These are phyloP conservation scores for Tulasnella sp. DNA, from an alignment of 768 basidiomycete genomes.

Conservation along the genomic window DNA sequence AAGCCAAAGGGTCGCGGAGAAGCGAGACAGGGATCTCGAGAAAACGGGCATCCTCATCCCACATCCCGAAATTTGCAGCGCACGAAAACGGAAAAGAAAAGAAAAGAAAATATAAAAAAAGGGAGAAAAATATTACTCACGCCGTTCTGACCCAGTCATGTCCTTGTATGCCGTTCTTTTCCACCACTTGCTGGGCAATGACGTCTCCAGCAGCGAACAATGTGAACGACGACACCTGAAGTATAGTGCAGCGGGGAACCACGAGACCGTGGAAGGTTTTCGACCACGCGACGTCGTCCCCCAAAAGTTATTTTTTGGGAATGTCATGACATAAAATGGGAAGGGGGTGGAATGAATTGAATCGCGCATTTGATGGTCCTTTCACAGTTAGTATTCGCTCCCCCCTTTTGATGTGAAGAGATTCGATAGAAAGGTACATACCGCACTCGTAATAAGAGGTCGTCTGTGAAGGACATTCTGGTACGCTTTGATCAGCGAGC, in stretches of 20 bases:
- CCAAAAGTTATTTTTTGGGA: not conserved
- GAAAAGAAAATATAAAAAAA: not conserved
- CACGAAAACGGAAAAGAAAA: not conserved
- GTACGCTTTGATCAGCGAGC: conserved; percentile 45
- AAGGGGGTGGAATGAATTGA: conserved; percentile 2
- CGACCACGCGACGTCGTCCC: not conserved
- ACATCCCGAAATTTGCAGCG: not conserved
- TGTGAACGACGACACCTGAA: conserved; percentile 16
- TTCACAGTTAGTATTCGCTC: not conserved
- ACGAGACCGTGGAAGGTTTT: not conserved
- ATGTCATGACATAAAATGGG: conserved; percentile 28
- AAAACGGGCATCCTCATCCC: not conserved
- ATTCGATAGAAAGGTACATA: not conserved
- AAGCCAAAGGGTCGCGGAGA: not conserved
- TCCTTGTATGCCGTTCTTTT: conserved; percentile 54
- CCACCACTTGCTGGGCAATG: conserved; percentile 82
- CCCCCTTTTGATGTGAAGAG: not conserved
- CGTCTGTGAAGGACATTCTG: conserved; percentile 37
- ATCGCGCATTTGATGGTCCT: conserved; percentile 5
- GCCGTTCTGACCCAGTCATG: conserved; percentile 50
- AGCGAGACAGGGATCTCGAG: not conserved
- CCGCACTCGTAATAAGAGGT: conserved; percentile 31
- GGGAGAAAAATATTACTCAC: not conserved
- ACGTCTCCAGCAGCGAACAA: conserved; percentile 73
- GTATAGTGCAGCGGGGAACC: not conserved